Base-by-base conservation (phyloP, 1,139 yeast species). In the Yamadazyma buinensis region DNA sequence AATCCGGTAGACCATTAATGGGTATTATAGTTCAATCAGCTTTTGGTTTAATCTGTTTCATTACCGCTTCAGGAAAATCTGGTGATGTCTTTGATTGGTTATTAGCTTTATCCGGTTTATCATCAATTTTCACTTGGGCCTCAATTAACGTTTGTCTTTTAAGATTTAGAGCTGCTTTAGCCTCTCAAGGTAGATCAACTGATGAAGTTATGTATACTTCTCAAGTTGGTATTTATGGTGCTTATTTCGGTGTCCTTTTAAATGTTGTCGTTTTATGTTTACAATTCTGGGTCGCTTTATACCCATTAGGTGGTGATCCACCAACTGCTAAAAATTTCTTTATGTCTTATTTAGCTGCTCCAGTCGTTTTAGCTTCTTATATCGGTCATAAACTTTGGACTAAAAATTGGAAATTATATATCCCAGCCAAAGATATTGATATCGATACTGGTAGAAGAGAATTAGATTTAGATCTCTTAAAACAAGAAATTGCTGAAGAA, bases 81-180 rank as follows among this genome's bases (percentile, higher is more conserved):
- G 78, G 73, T 41, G 72, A 67, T 22, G 85, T 86, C 11, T 87
- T 87, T 59, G 67, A 66, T 46, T 87, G 96, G 95, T 65, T 87
- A 51, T 65, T 85, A 54, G 85, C 95, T 18, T 65, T 88, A 32
- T 83, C 95, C 12, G 94, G 95, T 39, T 75, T 86, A 44, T 82
- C 94, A 29, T 81, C 95, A 2, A 68, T 87, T 38, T 85, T 86
- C 58, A 84, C 94, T 6, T 86, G 95, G 95, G 78, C 78, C 26
- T 78, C 90, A 14, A 84, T 87, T 49, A 78, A 83, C 53, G 53
- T 83, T 37, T 79, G 87, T 48, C 95, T 81, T 48, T 66, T 87
- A 40, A 74, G 95, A 57, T 85, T 86, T 63, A 79, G 96, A 65
- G 57, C 69, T 35, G 95, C 95, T 1, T 69, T 87, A 65, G 57